Conservation (phyloP, 192 early-diverging fungal species). For the Dispira parvispora region DNA sequence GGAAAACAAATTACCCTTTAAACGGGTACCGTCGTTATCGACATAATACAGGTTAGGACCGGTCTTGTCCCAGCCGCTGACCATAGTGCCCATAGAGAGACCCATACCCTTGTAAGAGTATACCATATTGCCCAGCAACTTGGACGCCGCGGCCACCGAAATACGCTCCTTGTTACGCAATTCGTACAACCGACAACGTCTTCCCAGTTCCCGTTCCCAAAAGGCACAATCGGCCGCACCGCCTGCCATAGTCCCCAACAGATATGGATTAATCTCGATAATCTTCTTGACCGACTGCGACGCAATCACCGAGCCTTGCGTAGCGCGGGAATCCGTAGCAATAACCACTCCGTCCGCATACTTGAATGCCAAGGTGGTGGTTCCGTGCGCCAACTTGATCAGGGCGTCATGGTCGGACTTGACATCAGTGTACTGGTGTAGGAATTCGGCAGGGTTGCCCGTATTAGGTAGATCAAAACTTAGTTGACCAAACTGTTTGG, state of each 20-base stretch:
- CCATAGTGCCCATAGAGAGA: slow-evolving; percentile 98
- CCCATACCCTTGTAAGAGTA: slow-evolving; percentile 98
- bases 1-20: slow-evolving; percentile 80
- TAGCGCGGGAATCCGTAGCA: slow-evolving; percentile 91
- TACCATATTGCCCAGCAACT: slow-evolving; percentile 92
- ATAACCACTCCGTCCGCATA: slow-evolving; percentile 89
- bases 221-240: slow-evolving; percentile 97
- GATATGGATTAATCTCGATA: slow-evolving; percentile 97
- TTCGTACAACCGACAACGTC: slow-evolving; percentile 86
- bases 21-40: slow-evolving; percentile 82
- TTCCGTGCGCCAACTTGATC: slow-evolving; percentile 91
- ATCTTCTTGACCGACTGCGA: slow-evolving; percentile 96
- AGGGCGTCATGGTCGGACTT: slow-evolving; percentile 53
- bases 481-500: background rate
- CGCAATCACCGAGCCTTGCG: slow-evolving; percentile 61
- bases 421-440: slow-evolving; percentile 64
- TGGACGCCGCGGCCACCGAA: slow-evolving; percentile 93
- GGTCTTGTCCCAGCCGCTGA: slow-evolving; percentile 84
- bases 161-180: slow-evolving; percentile 97
- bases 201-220: slow-evolving; percentile 95
- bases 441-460: slow-evolving; percentile 66
- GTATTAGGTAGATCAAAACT: background rate
- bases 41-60: slow-evolving; percentile 93
- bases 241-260: slow-evolving; percentile 98
- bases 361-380: slow-evolving; percentile 96